Conservation (phyloP, 169 alveolate genomes). For the Plasmodium yoelii region DNA sequence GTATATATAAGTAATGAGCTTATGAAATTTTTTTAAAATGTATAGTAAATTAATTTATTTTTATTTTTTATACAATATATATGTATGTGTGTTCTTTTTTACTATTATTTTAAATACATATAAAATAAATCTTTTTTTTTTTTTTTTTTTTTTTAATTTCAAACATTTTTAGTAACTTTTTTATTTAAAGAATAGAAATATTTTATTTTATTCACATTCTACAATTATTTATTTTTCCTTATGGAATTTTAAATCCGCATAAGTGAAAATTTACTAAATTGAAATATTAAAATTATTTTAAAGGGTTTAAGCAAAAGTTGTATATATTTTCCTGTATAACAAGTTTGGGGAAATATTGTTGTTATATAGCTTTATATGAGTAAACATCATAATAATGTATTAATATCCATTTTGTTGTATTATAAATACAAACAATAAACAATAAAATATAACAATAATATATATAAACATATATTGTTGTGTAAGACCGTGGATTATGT, state of each 20-base stretch:
- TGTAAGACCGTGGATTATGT: no score
- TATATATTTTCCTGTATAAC: no score
- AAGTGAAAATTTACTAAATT: no score
- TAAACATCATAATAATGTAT: no score
- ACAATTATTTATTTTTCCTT: not conserved
- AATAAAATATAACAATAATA: no score
- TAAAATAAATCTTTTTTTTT: slow-evolving; percentile 8
- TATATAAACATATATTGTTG: no score
- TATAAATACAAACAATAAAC: no score
- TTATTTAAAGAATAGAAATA: not conserved
- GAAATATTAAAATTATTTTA: no score
- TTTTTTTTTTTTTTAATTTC: slow-evolving; percentile 31
- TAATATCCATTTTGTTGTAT: no score
- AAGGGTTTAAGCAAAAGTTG: no score
- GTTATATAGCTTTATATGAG: no score
- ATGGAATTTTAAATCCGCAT: not conserved
- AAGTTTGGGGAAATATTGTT: no score
- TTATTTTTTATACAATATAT: not conserved
- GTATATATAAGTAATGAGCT: not conserved
- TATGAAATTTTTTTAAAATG: not conserved
- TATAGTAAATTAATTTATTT: not conserved
- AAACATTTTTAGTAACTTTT: slow-evolving; percentile 37
- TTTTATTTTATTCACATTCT: not conserved
- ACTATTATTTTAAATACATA: not conserved
- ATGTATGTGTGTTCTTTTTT: slow-evolving; percentile 7